Evolutionary conservation across 2,329 filamentous ascomycete genomes (phyloP).

Genomic region (Cladosporium cucumerinum): DNA sequence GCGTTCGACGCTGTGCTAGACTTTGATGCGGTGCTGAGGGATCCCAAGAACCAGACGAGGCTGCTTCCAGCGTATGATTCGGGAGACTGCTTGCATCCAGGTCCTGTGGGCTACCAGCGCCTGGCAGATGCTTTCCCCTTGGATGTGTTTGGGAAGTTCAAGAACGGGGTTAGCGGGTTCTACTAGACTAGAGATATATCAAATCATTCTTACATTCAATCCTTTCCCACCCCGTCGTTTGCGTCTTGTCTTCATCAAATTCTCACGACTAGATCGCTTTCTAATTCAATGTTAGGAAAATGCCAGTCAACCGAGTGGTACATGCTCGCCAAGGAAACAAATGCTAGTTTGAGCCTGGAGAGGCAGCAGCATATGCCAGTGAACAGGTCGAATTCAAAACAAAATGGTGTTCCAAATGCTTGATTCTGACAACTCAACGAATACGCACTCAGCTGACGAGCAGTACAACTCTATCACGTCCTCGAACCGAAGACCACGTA

Average conservation of each 20-base stretch:
- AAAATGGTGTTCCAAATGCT: not conserved
- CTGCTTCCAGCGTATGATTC: slow-evolving; percentile 54
- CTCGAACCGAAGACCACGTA: too few relatives aligned
- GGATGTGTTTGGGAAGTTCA: slow-evolving; percentile 46
- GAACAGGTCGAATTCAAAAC: too few relatives aligned
- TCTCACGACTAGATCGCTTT: too few relatives aligned
- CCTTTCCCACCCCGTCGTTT: too few relatives aligned
- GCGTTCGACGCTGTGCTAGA: slow-evolving; percentile 61
- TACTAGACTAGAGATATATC: not conserved
- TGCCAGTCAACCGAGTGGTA: too few relatives aligned
- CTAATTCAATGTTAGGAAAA: too few relatives aligned
- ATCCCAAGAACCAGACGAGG: slow-evolving; percentile 48
- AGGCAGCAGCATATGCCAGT: too few relatives aligned
- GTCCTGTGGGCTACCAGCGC: slow-evolving; percentile 56
- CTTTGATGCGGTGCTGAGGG: slow-evolving; percentile 57
- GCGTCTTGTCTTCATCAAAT: too few relatives aligned
- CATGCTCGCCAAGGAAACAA: too few relatives aligned
- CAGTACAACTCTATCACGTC: too few relatives aligned
- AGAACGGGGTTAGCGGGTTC: slow-evolving; percentile 25
- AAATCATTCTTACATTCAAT: not conserved
- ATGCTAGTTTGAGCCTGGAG: too few relatives aligned
- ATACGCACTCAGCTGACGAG: not conserved
- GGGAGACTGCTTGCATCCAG: slow-evolving; percentile 65
- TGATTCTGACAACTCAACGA: not conserved
- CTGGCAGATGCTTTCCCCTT: slow-evolving; percentile 59